Percentiles rank a stretch among this genome's conserved stretches.
Conservation (phyloP, 805 yeast species). For the Pichia occidentalis region DNA sequence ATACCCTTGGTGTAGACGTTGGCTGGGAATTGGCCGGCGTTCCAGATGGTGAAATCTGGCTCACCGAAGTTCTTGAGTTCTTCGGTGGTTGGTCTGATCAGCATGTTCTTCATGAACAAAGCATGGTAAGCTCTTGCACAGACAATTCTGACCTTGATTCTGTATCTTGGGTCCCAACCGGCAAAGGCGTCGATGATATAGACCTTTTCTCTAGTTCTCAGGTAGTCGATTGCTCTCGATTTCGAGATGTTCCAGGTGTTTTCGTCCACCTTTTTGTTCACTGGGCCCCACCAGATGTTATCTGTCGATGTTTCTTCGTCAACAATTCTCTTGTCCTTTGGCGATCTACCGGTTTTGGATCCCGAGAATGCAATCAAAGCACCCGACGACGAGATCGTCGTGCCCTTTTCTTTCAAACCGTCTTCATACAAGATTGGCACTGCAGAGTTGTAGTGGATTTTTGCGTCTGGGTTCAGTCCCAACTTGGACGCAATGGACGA, state of each 20-base stretch:
- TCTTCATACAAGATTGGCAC: conserved; percentile 93
- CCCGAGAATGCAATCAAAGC: conserved; percentile 96
- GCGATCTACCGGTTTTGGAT: conserved; percentile 94
- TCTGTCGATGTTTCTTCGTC: conserved; percentile 83
- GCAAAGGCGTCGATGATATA: conserved; percentile 96
- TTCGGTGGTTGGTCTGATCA: conserved; percentile 88
- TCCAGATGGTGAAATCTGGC: conserved; percentile 97
- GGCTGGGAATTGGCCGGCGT: conserved; percentile 98
- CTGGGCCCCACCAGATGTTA: conserved; percentile 99
- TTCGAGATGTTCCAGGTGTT: conserved; percentile 93
- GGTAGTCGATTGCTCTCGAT: conserved; percentile 93
- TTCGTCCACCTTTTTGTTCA: conserved; percentile 89
- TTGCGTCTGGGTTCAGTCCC: conserved; percentile 53
- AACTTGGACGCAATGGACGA: conserved; percentile 30
- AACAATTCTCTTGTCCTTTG: conserved; percentile 95
- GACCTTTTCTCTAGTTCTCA: conserved; percentile 90
- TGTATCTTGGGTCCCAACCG: conserved; percentile 98
- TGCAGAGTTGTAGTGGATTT: conserved; percentile 84
- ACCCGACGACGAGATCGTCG: conserved; percentile 88
- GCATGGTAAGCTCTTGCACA: conserved; percentile 99
- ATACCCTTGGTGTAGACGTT: conserved; percentile 93
- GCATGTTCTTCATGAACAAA: conserved; percentile 95
- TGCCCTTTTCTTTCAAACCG: conserved; percentile 82
- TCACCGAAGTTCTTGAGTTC: conserved; percentile 87
- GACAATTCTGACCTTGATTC: conserved; percentile 90